Base-by-base conservation (phyloP, 345 rosid species). In the Rhizophora apiculata region DNA sequence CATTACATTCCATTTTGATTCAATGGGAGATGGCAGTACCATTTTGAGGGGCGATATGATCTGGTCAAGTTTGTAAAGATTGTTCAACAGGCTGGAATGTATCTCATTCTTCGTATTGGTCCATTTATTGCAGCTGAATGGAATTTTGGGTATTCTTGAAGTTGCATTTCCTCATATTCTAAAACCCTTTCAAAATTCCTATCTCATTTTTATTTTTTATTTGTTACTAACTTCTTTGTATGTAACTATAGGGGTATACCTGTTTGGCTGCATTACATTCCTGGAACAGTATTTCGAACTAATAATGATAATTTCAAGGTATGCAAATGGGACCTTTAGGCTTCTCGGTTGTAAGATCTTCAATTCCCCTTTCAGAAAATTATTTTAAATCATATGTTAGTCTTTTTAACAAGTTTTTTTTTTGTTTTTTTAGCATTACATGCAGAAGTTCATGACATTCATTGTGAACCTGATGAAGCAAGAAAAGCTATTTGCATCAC, bases 121-220 rank as follows among this genome's bases (percentile, higher is more conserved):
- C 99, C 99, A 43, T 92, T 87, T 70, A 84, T 92, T 72, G 97
- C 93, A 0, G 99, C 99, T 20, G 97, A 95, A 73, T 95, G 96
- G 95, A 85, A 87, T 75, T 95, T 69, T 63, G 97, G 99, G 99
- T 95, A 81, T 56, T 67, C 46, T 57, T 19, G 49, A 13, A 11
- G 6, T 43, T 13, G 53, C 21, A 37, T 65, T 48, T 48, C 70
- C 11, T 6, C n/a, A 58, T 51, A n/a, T 32, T 2, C 2, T n/a
- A 36, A 56, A 24, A 21, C 29, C 18, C 60, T 20, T 22, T 56
- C 16, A 9, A 8, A 24, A 22, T 6, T 56, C 18, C 7, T 3
- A 43, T 43, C 19, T 55, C 21, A n/a, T 22, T 0, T 52, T 27
- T 26, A 26, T 9, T 31, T 26, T 64, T 39, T 52, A 32, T 34